Evolutionary conservation across 306 rosid genomes (phyloP).

Genomic region (Rosa lucieae): DNA sequence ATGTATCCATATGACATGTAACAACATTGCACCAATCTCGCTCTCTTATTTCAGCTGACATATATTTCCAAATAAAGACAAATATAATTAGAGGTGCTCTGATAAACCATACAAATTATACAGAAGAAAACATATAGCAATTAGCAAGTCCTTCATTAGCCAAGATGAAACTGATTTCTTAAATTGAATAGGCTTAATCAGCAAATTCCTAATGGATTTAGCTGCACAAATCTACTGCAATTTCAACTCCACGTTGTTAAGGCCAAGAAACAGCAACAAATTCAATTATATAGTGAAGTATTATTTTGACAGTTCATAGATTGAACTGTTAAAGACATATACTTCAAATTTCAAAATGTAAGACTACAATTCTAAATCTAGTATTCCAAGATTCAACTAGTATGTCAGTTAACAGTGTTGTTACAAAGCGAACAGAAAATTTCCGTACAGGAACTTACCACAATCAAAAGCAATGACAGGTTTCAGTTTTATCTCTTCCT

Average conservation of each 20-base stretch:
- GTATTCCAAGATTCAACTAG: neutral
- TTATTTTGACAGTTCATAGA: neutral
- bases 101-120: neutral
- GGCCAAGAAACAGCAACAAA: neutral
- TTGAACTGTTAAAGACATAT: neutral
- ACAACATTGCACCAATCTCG: conserved; percentile 99
- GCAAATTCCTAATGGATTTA: neutral
- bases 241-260: neutral
- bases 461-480: conserved; percentile 91
- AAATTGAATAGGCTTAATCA: neutral
- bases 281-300: neutral
- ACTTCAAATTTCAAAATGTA: neutral
- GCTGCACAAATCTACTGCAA: neutral
- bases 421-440: neutral
- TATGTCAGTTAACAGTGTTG: neutral
- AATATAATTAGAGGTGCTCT: conserved; percentile 4
- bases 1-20: conserved; percentile 95
- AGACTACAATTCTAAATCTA: neutral
- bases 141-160: too few species aligned
- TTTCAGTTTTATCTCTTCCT: conserved; percentile 90
- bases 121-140: too few species aligned
- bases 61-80: conserved; percentile 15
- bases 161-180: neutral
- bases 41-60: conserved; percentile 93
- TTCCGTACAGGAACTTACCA: conserved; percentile 39